Evolutionary conservation across 2,329 filamentous ascomycete genomes (phyloP).

Genomic region (Fusarium sp.): DNA sequence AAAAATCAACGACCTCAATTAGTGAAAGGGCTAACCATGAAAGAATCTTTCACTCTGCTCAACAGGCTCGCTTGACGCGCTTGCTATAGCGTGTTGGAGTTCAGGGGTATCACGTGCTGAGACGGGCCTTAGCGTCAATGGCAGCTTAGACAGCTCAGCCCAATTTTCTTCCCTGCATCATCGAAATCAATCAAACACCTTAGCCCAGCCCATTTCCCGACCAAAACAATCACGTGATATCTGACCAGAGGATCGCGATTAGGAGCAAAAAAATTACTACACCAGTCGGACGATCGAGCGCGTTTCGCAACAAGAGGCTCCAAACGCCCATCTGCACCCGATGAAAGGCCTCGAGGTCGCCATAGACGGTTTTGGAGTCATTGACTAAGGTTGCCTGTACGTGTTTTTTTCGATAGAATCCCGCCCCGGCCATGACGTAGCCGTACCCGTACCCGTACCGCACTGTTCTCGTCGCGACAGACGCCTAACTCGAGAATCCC

Average conservation of each 20-base stretch:
- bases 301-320: conserved; percentile 40
- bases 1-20: neutral
- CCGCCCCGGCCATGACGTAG: conserved; percentile 46
- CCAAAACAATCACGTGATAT: conserved; percentile 49
- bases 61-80: conserved; percentile 20
- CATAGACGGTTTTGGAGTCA: conserved; percentile 44
- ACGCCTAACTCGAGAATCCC: conserved; percentile 38
- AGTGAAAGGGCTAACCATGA: neutral
- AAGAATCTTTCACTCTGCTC: neutral
- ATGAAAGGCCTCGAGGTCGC: conserved; percentile 47
- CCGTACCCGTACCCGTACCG: conserved; percentile 21
- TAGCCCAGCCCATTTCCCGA: conserved; percentile 32
- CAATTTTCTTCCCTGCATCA: conserved; percentile 48
- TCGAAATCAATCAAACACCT: conserved; percentile 37
- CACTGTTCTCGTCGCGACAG: conserved; percentile 26
- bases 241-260: conserved; percentile 43
- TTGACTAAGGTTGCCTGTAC: conserved; percentile 49
- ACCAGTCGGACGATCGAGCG: conserved; percentile 34
- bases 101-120: conserved; percentile 49
- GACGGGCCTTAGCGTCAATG: conserved; percentile 37
- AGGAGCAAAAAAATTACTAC: conserved; percentile 43
- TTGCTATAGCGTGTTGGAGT: conserved; percentile 31
- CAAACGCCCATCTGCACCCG: conserved; percentile 39
- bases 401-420: conserved; percentile 42
- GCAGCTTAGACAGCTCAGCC: conserved; percentile 32